A percentile compares a stretch with the other conserved stretches of the same genome.
These are phyloP conservation scores for Babesia caballi DNA, from an alignment of 169 alveolate species.

Conservation along the genomic window DNA sequence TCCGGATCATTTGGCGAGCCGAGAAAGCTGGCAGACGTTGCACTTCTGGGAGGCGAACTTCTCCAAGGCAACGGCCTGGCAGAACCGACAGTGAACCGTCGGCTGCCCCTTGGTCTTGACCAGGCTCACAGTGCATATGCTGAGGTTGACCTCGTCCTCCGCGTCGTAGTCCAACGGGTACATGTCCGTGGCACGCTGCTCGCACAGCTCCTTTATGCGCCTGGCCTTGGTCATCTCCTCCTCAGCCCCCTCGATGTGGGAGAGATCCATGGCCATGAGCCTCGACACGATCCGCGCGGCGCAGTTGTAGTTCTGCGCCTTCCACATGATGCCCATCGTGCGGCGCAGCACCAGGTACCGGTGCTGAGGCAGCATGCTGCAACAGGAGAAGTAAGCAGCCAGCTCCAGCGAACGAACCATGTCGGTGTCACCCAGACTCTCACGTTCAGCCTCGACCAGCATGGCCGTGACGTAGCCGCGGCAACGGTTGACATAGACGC, in stretches of 20 bases:
- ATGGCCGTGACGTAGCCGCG: conserved; percentile 68
- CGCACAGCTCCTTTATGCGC: conserved; percentile 55
- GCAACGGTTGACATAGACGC: conserved; percentile 37
- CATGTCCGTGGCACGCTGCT: conserved; percentile 45
- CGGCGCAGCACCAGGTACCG: conserved; percentile 78
- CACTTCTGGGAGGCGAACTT: conserved; percentile 29
- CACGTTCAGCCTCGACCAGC: conserved; percentile 73
- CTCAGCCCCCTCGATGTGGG: conserved; percentile 51
- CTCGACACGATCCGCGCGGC: conserved; percentile 74
- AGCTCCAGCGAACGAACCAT: conserved; percentile 75
- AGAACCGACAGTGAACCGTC: conserved; percentile 55
- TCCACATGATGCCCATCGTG: conserved; percentile 86
- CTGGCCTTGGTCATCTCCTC: conserved; percentile 65
- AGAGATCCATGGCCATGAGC: conserved; percentile 48
- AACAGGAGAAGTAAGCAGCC: conserved; percentile 81
- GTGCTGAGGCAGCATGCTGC: conserved; percentile 77
- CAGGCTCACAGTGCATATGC: conserved; percentile 46
- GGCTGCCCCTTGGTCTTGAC: conserved; percentile 20
- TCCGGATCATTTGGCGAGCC: conserved; percentile 17
- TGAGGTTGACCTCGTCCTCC: conserved; percentile 27
- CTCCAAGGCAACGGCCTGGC: conserved; percentile 50
- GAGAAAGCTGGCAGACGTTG: conserved; percentile 50
- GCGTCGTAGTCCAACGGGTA: conserved; percentile 28
- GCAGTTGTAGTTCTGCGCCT: conserved; percentile 80
- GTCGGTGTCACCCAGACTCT: conserved; percentile 48